phyloP scores from a whole-genome alignment of 2,329 filamentous ascomycete genomes.

The Colletotrichum tabaci region DNA sequence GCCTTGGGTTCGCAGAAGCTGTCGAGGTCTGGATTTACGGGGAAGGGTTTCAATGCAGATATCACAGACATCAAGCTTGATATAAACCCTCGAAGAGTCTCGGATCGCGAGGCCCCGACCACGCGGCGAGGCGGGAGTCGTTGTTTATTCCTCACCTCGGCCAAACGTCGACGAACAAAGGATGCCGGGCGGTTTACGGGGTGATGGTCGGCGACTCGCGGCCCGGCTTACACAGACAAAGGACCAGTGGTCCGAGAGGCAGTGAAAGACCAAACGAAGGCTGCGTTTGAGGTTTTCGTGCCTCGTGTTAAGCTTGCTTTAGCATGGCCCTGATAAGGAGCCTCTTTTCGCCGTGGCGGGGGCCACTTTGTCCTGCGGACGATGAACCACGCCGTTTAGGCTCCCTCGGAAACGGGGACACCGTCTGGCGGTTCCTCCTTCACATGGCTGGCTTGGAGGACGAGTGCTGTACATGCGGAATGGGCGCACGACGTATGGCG shows the following conservation, averaged over 20 bases:
- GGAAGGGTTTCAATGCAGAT: not conserved
- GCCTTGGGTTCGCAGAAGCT: conserved; percentile 5
- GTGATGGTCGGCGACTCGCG: conserved; percentile 4
- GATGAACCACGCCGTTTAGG: conserved; percentile 11
- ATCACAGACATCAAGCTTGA: conserved; percentile 19
- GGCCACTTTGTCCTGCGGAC: conserved; percentile 9
- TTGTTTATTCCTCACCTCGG: conserved; percentile 8
- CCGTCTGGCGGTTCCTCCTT: not conserved
- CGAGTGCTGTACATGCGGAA: not conserved
- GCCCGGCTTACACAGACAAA: conserved; percentile 22
- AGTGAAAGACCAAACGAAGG: conserved; percentile 8
- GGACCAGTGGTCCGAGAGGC: not conserved
- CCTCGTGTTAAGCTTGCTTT: not conserved
- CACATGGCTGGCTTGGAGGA: conserved; percentile 12
- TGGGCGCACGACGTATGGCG: conserved; percentile 6
- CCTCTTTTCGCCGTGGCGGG: not conserved
- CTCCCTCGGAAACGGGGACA: not conserved
- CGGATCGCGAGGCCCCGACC: not conserved
- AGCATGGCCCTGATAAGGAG: not conserved
- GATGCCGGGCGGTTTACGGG: conserved; percentile 13
- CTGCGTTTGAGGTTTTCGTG: conserved; percentile 26
- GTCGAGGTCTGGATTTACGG: not conserved
- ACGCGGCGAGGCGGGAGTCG: not conserved
- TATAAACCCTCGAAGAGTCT: conserved; percentile 14
- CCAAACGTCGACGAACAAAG: conserved; percentile 27